phyloP scores from a whole-genome alignment of 257 asterid genomes.

The Mitragyna speciosa region DNA sequence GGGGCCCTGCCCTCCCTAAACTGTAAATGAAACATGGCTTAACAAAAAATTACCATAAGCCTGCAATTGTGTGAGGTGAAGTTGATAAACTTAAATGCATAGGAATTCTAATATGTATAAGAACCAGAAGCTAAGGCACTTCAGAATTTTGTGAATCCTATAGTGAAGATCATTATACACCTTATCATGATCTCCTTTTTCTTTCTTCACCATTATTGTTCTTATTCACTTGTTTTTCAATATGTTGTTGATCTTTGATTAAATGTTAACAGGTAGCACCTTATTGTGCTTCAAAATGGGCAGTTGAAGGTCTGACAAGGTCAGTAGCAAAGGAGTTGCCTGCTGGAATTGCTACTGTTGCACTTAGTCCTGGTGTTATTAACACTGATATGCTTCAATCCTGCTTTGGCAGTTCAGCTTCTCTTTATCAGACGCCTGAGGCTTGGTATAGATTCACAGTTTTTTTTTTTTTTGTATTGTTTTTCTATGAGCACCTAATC shows the following conservation, averaged over 20 bases:
- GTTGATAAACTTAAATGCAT: background rate
- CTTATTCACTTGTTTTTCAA: background rate
- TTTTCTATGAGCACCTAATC: background rate
- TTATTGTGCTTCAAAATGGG: slow-evolving; percentile 98
- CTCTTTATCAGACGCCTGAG: slow-evolving; percentile 78
- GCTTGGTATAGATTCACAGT: slow-evolving; percentile 56
- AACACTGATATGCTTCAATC: slow-evolving; percentile 94
- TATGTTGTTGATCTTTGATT: slow-evolving; percentile 21
- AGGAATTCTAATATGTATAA: background rate
- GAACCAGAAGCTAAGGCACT: background rate
- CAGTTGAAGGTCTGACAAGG: slow-evolving; percentile 84
- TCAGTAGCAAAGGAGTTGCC: slow-evolving; percentile 93
- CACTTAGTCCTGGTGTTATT: slow-evolving; percentile 90
- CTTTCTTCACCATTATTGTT: background rate
- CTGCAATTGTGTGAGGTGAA: background rate
- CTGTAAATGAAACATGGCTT: background rate
- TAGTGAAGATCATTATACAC: background rate
- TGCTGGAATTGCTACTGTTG: slow-evolving; percentile 73
- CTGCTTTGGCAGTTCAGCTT: slow-evolving; percentile 86
- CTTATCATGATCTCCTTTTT: background rate
- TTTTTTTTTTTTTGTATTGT: slow-evolving; percentile 15
- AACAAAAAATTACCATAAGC: background rate
- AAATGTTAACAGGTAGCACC: slow-evolving; percentile 77
- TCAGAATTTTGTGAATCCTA: background rate
- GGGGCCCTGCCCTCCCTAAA: background rate